Base-by-base conservation (phyloP, 2,329 filamentous ascomycete genomes). In the Cytospora mali region DNA sequence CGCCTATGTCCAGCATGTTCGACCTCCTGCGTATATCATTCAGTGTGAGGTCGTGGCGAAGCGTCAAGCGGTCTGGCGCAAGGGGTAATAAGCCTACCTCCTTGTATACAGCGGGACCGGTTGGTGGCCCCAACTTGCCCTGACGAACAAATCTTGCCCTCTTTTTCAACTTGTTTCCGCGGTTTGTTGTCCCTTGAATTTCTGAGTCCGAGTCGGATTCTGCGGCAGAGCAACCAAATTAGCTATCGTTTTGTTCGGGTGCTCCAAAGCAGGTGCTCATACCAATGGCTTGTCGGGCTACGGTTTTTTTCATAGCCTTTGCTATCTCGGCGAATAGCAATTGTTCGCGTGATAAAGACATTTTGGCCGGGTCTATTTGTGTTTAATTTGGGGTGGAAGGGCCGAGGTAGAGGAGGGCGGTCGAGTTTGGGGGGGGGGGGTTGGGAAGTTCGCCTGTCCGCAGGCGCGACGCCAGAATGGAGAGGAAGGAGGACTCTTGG, bases 121-220 rank as follows among this genome's bases (percentile, higher is more conserved):
- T 83, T 0, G 87, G 83, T 28, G 86, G 83, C 50, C 89, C 86
- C 66, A 93, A 80, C 70, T 88, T 87, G 63, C 90, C 90, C 71
- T 87, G 82, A 69, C 85, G 88, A 52, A 90, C 84, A 72, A 91
- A 91, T 68, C 86, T 84, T 51, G 91, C 88, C 69, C 86, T 84
- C 74, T 87, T 90, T 79, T 93, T 91, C 52, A 94, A 80, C 74
- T 93, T 94, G 75, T 92, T 86, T 65, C 89, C 90, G 71, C 90
- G 88, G 75, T 93, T 93, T 62, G 87, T 89, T 69, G 84, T 84
- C 69, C 84, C 81, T 64, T 88, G 83, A 69, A 92, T 87, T 60
- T 86, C 84, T 64, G 88, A 87, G 74, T 94, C 91, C 63, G 89
- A 91, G 73, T 93, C 91, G 69, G 88, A 91, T 66, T 92, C 91